A percentile compares a stretch with the other conserved stretches of the same genome.
These are phyloP conservation scores for Raffaelea arxii DNA, from an alignment of 2,329 filamentous ascomycete species.

Conservation along the genomic window DNA sequence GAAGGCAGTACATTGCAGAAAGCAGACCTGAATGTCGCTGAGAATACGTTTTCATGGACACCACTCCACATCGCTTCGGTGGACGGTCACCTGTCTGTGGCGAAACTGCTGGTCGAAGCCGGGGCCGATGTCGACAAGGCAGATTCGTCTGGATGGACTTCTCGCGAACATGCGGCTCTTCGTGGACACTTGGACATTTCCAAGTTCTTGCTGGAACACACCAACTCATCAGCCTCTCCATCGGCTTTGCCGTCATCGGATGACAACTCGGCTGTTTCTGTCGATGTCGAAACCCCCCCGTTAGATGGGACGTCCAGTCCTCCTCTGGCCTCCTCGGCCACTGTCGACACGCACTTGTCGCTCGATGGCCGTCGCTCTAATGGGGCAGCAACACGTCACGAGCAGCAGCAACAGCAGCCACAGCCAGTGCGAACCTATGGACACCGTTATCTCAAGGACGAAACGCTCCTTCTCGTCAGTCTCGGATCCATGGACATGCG, in stretches of 20 bases:
- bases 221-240: conserved; percentile 6
- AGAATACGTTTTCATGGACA: conserved; percentile 87
- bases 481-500: conserved; percentile 91
- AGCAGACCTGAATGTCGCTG: conserved; percentile 51
- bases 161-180: conserved; percentile 84
- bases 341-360: conserved; percentile 47
- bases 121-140: conserved; percentile 64
- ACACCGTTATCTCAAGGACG: conserved; percentile 83
- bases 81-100: conserved; percentile 69
- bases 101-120: conserved; percentile 65
- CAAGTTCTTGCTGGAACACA: conserved; percentile 50
- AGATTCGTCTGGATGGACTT: conserved; percentile 89
- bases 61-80: conserved; percentile 90
- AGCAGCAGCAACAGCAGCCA: not conserved
- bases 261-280: not conserved
- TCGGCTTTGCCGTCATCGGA: not conserved
- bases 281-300: too few species aligned
- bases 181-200: conserved; percentile 82
- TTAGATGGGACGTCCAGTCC: not conserved
- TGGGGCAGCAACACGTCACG: conserved; percentile 37
- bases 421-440: conserved; percentile 93
- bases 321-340: not conserved
- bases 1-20: conserved; percentile 58
- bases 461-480: conserved; percentile 85
- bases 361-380: conserved; percentile 50